phyloP scores from a whole-genome alignment of 2,329 filamentous ascomycete genomes.

The Aplosporella prunicola region DNA sequence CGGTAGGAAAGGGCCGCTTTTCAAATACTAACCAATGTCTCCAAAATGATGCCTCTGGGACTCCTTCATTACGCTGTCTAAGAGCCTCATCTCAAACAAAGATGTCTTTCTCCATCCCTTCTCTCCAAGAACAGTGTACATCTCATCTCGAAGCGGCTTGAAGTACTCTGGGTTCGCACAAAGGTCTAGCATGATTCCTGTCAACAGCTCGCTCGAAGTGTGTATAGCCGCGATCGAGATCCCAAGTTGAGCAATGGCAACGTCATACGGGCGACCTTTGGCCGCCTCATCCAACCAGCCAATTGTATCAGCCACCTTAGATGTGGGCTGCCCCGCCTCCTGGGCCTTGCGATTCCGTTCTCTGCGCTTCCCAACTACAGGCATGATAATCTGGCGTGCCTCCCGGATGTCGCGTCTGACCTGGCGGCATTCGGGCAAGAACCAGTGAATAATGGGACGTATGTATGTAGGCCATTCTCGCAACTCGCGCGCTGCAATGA shows the following conservation, averaged over 20 bases:
- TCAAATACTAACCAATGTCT: too few species aligned
- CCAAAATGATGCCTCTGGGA: slow-evolving; percentile 21
- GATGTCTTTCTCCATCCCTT: slow-evolving; percentile 22
- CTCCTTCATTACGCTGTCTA: slow-evolving; percentile 28
- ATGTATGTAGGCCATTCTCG: slow-evolving; percentile 26
- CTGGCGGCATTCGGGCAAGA: slow-evolving; percentile 27
- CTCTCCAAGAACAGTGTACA: slow-evolving; percentile 16
- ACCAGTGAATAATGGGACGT: slow-evolving; percentile 24
- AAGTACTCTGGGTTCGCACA: slow-evolving; percentile 18
- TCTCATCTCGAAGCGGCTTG: slow-evolving; percentile 19
- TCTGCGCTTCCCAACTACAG: slow-evolving; percentile 24
- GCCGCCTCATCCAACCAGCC: slow-evolving; percentile 16
- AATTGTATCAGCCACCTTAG: slow-evolving; percentile 19
- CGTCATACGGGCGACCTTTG: slow-evolving; percentile 13
- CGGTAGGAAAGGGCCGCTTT: too few species aligned
- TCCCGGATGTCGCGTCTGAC: slow-evolving; percentile 22
- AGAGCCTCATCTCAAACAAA: slow-evolving; percentile 21
- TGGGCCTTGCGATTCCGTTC: slow-evolving; percentile 13
- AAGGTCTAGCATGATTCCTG: slow-evolving; percentile 17
- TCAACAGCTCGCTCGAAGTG: slow-evolving; percentile 19
- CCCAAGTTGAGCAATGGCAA: slow-evolving; percentile 11
- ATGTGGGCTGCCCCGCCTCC: slow-evolving; percentile 14
- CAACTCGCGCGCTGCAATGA: slow-evolving; percentile 23
- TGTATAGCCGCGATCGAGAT: slow-evolving; percentile 16
- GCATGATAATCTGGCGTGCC: slow-evolving; percentile 25